Percentiles rank a stretch among this genome's conserved stretches.
These are phyloP conservation scores for Backusella westeae DNA, from an alignment of 192 early-diverging fungal genomes.

Conservation along the genomic window DNA sequence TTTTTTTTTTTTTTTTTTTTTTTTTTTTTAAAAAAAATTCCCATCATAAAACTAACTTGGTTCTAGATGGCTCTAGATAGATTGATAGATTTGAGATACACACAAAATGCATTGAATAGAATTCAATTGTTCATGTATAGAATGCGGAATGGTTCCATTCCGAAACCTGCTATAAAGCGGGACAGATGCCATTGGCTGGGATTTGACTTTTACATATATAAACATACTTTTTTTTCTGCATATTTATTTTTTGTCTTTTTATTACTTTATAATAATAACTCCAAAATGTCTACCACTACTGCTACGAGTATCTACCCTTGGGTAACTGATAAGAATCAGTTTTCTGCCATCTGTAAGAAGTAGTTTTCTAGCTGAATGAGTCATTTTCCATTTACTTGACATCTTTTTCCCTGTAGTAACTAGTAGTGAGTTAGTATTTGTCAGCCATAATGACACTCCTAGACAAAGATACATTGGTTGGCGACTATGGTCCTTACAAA, in stretches of 20 bases:
- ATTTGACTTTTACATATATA: neutral
- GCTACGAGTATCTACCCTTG: neutral
- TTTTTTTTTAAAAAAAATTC: too few relatives aligned
- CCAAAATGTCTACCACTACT: neutral
- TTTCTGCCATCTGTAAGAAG: neutral
- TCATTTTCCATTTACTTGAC: too few relatives aligned
- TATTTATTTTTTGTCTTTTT: neutral
- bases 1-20: too few relatives aligned
- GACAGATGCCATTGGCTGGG: neutral
- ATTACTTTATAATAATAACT: too few relatives aligned
- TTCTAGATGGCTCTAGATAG: neutral
- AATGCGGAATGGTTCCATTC: neutral
- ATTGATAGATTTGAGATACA: neutral
- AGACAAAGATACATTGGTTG: neutral
- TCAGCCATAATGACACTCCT: neutral
- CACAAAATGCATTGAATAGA: neutral
- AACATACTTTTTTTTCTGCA: neutral
- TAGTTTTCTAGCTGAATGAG: too few relatives aligned
- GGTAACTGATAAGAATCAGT: neutral
- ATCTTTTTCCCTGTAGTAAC: too few relatives aligned
- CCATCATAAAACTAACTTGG: too few relatives aligned
- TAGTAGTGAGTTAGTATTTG: neutral
- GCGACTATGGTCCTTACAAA: neutral
- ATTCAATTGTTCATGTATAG: neutral
- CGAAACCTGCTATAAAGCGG: neutral